Evolutionary conservation across 495 filamentous ascomycete genomes (phyloP).

Genomic region (Articulospora tetracladia): DNA sequence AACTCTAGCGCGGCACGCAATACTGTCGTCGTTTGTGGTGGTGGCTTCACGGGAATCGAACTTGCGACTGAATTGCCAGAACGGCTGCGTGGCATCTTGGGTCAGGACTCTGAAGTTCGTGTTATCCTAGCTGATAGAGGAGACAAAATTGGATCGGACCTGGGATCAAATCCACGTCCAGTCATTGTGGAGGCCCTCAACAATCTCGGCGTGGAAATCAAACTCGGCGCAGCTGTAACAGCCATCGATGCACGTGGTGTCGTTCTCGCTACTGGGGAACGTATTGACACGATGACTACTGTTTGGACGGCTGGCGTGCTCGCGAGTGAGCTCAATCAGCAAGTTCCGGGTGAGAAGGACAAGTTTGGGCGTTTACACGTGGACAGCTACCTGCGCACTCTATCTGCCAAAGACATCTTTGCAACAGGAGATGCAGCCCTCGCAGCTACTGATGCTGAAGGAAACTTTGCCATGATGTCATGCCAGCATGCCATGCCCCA

Average conservation of each 20-base stretch:
- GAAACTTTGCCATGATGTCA: conserved; percentile 7
- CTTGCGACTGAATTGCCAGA: conserved; percentile 21
- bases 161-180: conserved; percentile 19
- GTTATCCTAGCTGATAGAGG: conserved; percentile 16
- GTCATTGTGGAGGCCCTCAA: conserved; percentile 15
- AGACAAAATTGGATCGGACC: conserved; percentile 13
- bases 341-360: conserved; percentile 20
- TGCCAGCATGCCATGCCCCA: neutral
- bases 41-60: conserved; percentile 27
- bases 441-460: conserved; percentile 14
- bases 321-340: conserved; percentile 20
- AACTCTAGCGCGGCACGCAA: conserved; percentile 19
- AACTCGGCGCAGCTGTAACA: conserved; percentile 5
- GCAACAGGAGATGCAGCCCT: conserved; percentile 24
- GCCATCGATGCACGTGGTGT: conserved; percentile 18
- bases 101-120: conserved; percentile 10
- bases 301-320: conserved; percentile 26
- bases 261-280: conserved; percentile 15
- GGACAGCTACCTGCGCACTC: conserved; percentile 20
- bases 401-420: conserved; percentile 17
- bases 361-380: conserved; percentile 14
- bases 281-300: conserved; percentile 21
- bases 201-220: conserved; percentile 13
- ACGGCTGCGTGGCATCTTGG: conserved; percentile 18
- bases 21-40: conserved; percentile 24